A percentile compares a stretch with the other conserved stretches of the same genome.
Evolutionary conservation across 192 early-diverging fungal genomes (phyloP).

Genomic region (Coemansia sp.): DNA sequence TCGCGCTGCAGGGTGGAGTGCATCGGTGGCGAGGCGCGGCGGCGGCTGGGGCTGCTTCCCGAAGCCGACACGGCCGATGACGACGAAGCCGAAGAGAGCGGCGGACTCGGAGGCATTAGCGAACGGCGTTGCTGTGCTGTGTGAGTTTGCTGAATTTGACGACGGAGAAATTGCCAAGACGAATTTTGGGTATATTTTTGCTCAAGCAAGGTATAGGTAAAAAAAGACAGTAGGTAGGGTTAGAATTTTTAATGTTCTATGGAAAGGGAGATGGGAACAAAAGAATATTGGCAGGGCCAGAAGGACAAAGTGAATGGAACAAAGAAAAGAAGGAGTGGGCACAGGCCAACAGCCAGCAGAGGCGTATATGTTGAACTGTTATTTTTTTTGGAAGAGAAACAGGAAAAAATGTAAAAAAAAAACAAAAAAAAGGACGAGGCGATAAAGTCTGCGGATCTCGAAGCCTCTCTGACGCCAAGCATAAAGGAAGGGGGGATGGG

Average conservation of each 20-base stretch:
- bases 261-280: no score
- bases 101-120: constrained; percentile 39
- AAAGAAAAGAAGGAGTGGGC: no score
- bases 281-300: no score
- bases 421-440: not conserved
- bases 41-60: constrained; percentile 43
- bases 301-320: no score
- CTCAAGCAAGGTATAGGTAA: no score
- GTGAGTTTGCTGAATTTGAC: not conserved
- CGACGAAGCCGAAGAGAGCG: constrained; percentile 40
- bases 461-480: not conserved
- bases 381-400: no score
- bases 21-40: constrained; percentile 45
- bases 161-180: not conserved
- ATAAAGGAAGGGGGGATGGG: not conserved
- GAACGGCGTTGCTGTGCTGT: constrained; percentile 2
- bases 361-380: no score
- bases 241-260: no score
- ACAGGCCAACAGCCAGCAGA: no score
- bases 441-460: not conserved
- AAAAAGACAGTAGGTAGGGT: no score
- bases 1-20: constrained; percentile 49
- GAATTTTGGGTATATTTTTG: no score
- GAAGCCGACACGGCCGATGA: constrained; percentile 10
- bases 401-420: no score